Conservation (phyloP, 2,329 filamentous ascomycete species). For the Atkinsonella texensis region DNA sequence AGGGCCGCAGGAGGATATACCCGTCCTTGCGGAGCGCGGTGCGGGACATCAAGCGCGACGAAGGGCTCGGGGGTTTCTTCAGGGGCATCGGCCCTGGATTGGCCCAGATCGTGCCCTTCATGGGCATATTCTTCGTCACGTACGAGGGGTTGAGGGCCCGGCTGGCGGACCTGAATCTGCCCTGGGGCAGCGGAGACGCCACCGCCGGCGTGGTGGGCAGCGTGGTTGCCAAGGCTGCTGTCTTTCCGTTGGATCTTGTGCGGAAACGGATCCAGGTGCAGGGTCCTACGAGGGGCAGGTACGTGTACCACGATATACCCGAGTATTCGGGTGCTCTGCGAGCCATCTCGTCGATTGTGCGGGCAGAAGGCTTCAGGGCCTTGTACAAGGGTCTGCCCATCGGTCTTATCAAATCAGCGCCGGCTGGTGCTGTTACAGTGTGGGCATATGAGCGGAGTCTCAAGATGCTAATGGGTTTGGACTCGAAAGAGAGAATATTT, state of each 20-base stretch:
- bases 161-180: conserved; percentile 42
- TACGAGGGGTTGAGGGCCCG: conserved; percentile 67
- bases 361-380: conserved; percentile 62
- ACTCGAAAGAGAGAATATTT: conserved; percentile 17
- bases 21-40: conserved; percentile 56
- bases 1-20: conserved; percentile 74
- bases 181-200: conserved; percentile 71
- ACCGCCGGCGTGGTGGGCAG: conserved; percentile 70
- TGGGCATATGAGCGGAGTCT: conserved; percentile 84
- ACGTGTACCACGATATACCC: conserved; percentile 81
- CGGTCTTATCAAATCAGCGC: conserved; percentile 83
- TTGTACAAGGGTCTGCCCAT: conserved; percentile 83
- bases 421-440: conserved; percentile 84
- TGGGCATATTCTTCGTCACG: conserved; percentile 88
- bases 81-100: conserved; percentile 72
- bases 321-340: conserved; percentile 58
- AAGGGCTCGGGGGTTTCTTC: conserved; percentile 75
- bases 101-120: conserved; percentile 84
- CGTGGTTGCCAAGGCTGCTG: conserved; percentile 71
- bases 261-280: conserved; percentile 92
- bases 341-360: conserved; percentile 57
- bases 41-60: conserved; percentile 57
- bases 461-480: conserved; percentile 37
- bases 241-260: conserved; percentile 88
- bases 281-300: conserved; percentile 67